Percentiles rank a stretch among this genome's conserved stretches.
Conservation (phyloP, 176 grass and related monocot species). For the Leersia perrieri region DNA sequence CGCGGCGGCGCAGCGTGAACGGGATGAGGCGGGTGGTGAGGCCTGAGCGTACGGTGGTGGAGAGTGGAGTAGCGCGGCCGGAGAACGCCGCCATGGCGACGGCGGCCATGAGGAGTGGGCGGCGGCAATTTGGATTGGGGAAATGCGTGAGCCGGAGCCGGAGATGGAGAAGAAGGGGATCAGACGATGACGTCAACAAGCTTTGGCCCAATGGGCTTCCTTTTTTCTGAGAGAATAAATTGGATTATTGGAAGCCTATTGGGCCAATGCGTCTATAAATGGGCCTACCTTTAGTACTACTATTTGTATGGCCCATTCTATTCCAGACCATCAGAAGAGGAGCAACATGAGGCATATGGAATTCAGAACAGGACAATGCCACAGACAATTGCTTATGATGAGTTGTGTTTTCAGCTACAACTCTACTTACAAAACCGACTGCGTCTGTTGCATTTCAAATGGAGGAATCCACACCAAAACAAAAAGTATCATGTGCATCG, state of each 20-base stretch:
- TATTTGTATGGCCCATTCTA: no score
- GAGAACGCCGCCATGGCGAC: background rate
- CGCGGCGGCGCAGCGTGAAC: background rate
- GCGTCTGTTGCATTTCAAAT: background rate
- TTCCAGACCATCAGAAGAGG: no score
- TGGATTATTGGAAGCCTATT: no score
- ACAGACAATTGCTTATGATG: background rate
- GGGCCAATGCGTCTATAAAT: no score
- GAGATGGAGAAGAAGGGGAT: background rate
- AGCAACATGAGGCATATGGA: no score
- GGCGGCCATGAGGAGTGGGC: background rate
- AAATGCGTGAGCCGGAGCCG: background rate
- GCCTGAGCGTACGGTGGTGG: background rate
- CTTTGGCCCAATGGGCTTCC: background rate
- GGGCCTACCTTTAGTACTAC: no score
- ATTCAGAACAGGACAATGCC: no score
- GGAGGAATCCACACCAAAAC: background rate
- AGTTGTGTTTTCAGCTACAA: background rate
- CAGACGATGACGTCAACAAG: no score
- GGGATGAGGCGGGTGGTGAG: background rate
- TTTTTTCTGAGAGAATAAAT: no score
- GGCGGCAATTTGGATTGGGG: background rate
- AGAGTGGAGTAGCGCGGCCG: background rate
- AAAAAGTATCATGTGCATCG: no score
- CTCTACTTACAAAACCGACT: background rate